Conservation (phyloP, 495 filamentous ascomycete species). For the Daldinia bambusicola region DNA sequence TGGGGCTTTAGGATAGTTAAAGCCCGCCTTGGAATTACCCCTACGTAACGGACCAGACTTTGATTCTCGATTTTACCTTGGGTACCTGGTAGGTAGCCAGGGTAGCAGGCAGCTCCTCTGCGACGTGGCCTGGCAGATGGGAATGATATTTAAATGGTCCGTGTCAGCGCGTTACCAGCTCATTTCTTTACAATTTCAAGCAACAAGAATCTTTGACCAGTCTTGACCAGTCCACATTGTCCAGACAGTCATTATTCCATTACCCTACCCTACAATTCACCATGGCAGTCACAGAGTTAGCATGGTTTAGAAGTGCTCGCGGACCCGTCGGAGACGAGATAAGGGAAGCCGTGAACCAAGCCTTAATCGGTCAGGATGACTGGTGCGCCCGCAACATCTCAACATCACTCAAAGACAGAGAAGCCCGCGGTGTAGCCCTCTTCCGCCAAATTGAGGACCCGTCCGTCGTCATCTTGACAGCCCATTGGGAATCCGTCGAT, state of each 20-base stretch:
- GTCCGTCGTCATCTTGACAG: constrained; percentile 57
- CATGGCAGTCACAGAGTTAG: constrained; percentile 66
- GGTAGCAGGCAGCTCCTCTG: neutral
- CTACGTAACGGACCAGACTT: neutral
- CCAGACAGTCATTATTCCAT: neutral
- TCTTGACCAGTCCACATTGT: neutral
- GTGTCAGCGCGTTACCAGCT: neutral
- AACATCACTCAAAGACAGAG: constrained; percentile 30
- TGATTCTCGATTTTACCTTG: neutral
- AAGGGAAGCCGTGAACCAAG: constrained; percentile 42
- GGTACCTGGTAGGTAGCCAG: neutral
- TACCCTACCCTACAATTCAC: constrained; percentile 20
- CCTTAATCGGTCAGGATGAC: constrained; percentile 49
- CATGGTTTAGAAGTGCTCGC: constrained; percentile 55
- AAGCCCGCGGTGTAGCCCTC: constrained; percentile 46
- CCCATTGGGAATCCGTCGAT: constrained; percentile 61
- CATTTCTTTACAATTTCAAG: neutral
- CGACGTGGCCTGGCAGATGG: neutral
- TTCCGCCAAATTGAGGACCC: constrained; percentile 62
- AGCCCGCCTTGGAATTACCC: neutral
- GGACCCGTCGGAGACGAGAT: constrained; percentile 38
- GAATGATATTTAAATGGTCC: neutral
- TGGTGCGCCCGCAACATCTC: constrained; percentile 51
- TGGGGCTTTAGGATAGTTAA: neutral
- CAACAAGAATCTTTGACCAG: neutral